A percentile compares a stretch with the other conserved stretches of the same genome.
Evolutionary conservation across 345 rosid species (phyloP).

Genomic region (Rhodamnia argentea): DNA sequence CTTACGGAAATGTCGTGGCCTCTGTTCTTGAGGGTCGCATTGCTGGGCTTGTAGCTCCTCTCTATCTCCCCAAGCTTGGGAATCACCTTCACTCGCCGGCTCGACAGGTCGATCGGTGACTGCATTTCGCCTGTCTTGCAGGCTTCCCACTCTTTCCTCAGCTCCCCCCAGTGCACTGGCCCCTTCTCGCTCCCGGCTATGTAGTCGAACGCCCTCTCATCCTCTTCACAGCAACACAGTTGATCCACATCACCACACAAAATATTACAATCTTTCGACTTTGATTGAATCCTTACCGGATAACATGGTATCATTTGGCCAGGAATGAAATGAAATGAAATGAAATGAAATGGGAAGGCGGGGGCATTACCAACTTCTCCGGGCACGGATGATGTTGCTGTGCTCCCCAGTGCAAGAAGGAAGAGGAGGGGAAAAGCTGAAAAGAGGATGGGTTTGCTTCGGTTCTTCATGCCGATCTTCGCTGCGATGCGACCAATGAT

Average conservation of each 20-base stretch:
- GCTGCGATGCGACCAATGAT: not conserved
- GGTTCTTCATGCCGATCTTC: slow-evolving; percentile 1
- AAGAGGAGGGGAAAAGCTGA: not conserved
- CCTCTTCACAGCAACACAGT: slow-evolving; percentile 21
- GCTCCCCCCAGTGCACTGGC: slow-evolving; percentile 40
- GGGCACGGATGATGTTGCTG: slow-evolving; percentile 2
- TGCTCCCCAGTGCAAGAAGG: not conserved
- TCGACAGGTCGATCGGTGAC: slow-evolving; percentile 27
- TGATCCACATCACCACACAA: not conserved
- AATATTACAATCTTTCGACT: not conserved
- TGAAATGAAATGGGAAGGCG: not conserved
- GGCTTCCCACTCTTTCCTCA: slow-evolving; percentile 19
- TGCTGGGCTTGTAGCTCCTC: slow-evolving; percentile 17
- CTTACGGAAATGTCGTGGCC: slow-evolving; percentile 53
- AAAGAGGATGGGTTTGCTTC: not conserved
- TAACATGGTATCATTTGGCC: too few relatives aligned
- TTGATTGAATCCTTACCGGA: too few relatives aligned
- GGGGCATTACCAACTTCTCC: slow-evolving; percentile 19
- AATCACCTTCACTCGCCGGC: slow-evolving; percentile 7
- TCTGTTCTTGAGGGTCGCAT: slow-evolving; percentile 35
- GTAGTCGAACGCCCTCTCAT: slow-evolving; percentile 52
- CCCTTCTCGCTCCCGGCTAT: slow-evolving; percentile 28
- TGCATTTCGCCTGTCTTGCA: slow-evolving; percentile 31
- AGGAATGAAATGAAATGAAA: not conserved
- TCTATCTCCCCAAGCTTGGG: slow-evolving; percentile 2